phyloP scores from a whole-genome alignment of 2,329 filamentous ascomycete species.

The Trichoderma polysporum region DNA sequence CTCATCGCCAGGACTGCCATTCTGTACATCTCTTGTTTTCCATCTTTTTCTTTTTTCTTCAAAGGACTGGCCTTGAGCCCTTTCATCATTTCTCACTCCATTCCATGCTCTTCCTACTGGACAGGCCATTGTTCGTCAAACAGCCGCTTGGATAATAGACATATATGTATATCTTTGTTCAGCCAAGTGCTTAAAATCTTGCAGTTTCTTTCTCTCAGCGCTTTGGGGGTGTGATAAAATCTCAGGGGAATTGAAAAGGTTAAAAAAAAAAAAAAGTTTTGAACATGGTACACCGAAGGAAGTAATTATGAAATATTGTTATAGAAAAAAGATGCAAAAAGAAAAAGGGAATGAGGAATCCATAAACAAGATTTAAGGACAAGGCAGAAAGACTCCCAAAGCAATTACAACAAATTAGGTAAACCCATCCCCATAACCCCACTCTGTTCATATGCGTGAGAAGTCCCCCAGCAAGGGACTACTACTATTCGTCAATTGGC shows the following conservation, averaged over 20 bases:
- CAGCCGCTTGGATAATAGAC: neutral
- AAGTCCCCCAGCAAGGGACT: conserved; percentile 26
- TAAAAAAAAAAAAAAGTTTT: conserved; percentile 4
- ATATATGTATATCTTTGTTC: neutral
- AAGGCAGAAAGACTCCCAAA: conserved; percentile 29
- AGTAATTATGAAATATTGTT: conserved; percentile 20
- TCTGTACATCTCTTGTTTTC: neutral
- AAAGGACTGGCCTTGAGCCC: neutral
- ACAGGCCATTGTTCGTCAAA: conserved; percentile 10
- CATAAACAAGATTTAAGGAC: conserved; percentile 25
- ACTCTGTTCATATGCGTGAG: conserved; percentile 19
- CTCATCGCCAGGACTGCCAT: neutral
- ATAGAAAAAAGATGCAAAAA: conserved; percentile 17
- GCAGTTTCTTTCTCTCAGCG: conserved; percentile 11
- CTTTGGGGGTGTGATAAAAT: conserved; percentile 10
- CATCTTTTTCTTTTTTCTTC: neutral
- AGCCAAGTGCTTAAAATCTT: conserved; percentile 2
- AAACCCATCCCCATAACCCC: conserved; percentile 31
- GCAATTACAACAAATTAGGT: conserved; percentile 47
- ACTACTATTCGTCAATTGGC: conserved; percentile 21
- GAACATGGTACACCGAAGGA: conserved; percentile 22
- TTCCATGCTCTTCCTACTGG: neutral
- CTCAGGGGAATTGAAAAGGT: neutral
- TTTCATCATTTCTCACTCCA: neutral
- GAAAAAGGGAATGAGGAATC: conserved; percentile 21